Evolutionary conservation across 495 filamentous ascomycete genomes (phyloP), one percentile per base, ranked within the genome.

Genomic region (Hyaloscypha bicolor): DNA sequence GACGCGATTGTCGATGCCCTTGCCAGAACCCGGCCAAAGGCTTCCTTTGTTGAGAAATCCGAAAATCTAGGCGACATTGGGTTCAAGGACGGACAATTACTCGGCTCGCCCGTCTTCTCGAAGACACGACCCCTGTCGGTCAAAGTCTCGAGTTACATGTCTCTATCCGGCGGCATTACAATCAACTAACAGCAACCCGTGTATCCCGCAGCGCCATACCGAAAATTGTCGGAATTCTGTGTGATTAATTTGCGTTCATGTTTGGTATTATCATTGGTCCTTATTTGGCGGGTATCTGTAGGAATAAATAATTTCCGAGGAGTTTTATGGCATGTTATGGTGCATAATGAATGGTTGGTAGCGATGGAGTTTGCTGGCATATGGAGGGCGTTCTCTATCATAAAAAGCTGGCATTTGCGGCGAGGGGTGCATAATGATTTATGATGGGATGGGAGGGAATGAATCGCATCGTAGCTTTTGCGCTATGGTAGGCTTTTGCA

Each of bases 1-100:
- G 83, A 87, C 8, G 76, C 81, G 9, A 91, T 91, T 63, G 75
- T 91, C 4, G 78, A 82, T 25, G 78, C 81, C 35, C 79, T 91
- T 6, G 76, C 79, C 45, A 74, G 75, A 30, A 79, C 82, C 21
- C 82, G 88, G 29, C 87, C 89, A 0, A 66, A 78, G 4, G 84
- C 83, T 2, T 74, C 76, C 8, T 92, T 85, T 71, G 77, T 85
- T 59, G 84, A 88, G 67, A 81, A 88, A 29, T 72, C 81, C 12
- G 87, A 90, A 19, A 82, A 82, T 2, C 85, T 87, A 45, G 79
- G 80, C 21, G 79, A 83, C 64, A 73, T 85, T 16, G 77, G 76
- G 21, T 80, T 80, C 67, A 86, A 85, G 66, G 83, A 86, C 62
- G 83, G 83, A 4, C 79, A 80, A 25, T 48, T 68, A 31, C 37